A percentile compares a stretch with the other conserved stretches of the same genome.
Evolutionary conservation across 495 filamentous ascomycete species (phyloP).

Genomic region (Mytilinidion resinicola): DNA sequence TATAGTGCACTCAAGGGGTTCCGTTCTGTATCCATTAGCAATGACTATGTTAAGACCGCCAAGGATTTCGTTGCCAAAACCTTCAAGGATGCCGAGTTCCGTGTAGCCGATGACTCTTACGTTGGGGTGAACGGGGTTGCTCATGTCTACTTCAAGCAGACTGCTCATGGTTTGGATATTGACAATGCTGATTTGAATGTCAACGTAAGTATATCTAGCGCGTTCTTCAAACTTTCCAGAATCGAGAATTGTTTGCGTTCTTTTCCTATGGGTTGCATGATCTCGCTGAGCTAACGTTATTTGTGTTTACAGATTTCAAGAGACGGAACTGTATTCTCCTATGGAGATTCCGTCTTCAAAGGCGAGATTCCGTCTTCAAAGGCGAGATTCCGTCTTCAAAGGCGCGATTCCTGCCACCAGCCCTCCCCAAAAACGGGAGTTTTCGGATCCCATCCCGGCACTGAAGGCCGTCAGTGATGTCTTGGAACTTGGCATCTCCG

Average conservation of each 20-base stretch:
- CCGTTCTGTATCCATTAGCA: too few relatives aligned
- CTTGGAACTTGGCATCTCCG: conserved; percentile 35
- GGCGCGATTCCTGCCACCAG: conserved; percentile 23
- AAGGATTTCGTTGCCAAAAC: too few relatives aligned
- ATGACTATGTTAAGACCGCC: too few relatives aligned
- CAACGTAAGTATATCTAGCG: conserved; percentile 40
- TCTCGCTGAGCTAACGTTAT: not conserved
- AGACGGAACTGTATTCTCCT: conserved; percentile 42
- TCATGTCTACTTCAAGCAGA: conserved; percentile 51
- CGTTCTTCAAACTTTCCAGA: not conserved
- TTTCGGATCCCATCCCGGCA: conserved; percentile 34
- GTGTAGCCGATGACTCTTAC: conserved; percentile 42
- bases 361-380: conserved; percentile 33
- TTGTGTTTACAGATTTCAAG: conserved; percentile 29
- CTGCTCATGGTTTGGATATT: conserved; percentile 46
- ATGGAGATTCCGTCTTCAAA: conserved; percentile 38
- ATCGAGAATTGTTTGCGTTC: too few relatives aligned
- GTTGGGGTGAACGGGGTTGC: conserved; percentile 44
- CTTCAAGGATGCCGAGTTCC: conserved; percentile 25
- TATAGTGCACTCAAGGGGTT: too few relatives aligned
- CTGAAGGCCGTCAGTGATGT: conserved; percentile 32
- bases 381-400: conserved; percentile 35
- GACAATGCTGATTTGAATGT: conserved; percentile 53
- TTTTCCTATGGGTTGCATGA: too few relatives aligned
- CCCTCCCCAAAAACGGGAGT: conserved; percentile 29